Conservation (phyloP, 495 filamentous ascomycete species). For the Ascobolus immersus region DNA sequence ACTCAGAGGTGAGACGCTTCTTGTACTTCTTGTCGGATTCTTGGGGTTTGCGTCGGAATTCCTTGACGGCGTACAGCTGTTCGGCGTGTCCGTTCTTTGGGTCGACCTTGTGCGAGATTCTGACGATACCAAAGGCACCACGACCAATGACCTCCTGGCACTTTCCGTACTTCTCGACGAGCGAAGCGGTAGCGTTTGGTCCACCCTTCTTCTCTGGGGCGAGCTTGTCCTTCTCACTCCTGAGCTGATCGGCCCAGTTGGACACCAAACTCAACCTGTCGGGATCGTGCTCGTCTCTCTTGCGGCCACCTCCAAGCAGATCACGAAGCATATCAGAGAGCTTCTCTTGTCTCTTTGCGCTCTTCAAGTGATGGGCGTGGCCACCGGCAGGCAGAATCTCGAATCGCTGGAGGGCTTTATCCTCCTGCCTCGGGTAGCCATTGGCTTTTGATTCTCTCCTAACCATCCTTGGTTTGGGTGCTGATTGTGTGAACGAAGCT, state of each 20-base stretch:
- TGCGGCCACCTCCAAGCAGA: slow-evolving; percentile 45
- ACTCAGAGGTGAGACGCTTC: slow-evolving; percentile 93
- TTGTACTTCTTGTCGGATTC: slow-evolving; percentile 92
- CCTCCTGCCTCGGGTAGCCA: slow-evolving; percentile 4
- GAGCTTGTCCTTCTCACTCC: slow-evolving; percentile 50
- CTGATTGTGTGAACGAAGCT: too few relatives aligned
- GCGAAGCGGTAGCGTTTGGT: slow-evolving; percentile 47
- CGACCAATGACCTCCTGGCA: slow-evolving; percentile 96
- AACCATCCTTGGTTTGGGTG: too few relatives aligned
- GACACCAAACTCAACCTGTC: slow-evolving; percentile 72
- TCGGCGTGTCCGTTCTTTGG: slow-evolving; percentile 55
- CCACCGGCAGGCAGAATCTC: slow-evolving; percentile 34
- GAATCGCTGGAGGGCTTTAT: slow-evolving; percentile 28
- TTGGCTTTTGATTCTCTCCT: too few relatives aligned
- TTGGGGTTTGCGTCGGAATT: slow-evolving; percentile 80
- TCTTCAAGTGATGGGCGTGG: slow-evolving; percentile 70
- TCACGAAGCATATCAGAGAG: slow-evolving; percentile 72
- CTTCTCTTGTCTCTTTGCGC: slow-evolving; percentile 77
- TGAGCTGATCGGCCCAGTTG: slow-evolving; percentile 83
- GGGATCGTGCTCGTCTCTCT: slow-evolving; percentile 49
- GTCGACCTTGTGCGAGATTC: slow-evolving; percentile 90
- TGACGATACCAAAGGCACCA: slow-evolving; percentile 88
- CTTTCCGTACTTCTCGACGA: slow-evolving; percentile 95
- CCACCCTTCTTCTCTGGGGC: slow-evolving; percentile 52
- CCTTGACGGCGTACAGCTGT: slow-evolving; percentile 92